Evolutionary conservation across 768 basidiomycete species (phyloP), one percentile per base, ranked within the genome.

Genomic region (Psilocybe cyanescens): DNA sequence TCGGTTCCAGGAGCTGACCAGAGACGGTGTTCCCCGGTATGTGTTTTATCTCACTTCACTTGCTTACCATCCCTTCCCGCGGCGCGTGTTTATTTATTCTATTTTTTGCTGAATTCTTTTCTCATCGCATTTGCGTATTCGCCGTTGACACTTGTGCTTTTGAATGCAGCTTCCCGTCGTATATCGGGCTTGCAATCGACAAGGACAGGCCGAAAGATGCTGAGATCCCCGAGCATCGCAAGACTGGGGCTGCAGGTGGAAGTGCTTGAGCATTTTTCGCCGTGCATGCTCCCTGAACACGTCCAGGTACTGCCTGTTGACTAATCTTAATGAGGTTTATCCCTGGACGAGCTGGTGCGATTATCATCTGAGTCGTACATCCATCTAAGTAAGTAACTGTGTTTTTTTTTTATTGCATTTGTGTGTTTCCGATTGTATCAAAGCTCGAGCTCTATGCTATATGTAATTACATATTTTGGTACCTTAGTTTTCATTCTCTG

Each of bases 1-100:
- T 71, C 78, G 84, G 33, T 87, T 86, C 69, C 85, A 86, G 65
- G 86, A 86, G 67, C 72, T 87, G 16, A 86, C 85, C 1, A 78
- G 74, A 61, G 81, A 84, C 64, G 82, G 83, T 1, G 81, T 84
- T 3, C 85, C 86, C n/a, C 75, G 86, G 85, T 84, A 59, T 28
- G 73, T 48, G 6, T 33, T 24, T 54, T 19, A 30, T 33, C 41
- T 44, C n/a, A 44, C 14, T 44, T 5, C 41, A 12, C 14, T 44
- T 44, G 11, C 37, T 39, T 8, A 39, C 37, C 14, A 8, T 39
- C 14, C 37, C 8, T 39, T 14, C 19, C 19, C 14, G 14, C 14
- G 7, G 7, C 14, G 37, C 37, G 37, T 39, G 8, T 39, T 14
- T 39, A 39, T 14, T 39, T 39, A 8, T 24, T 24, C 24, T 24